Base-by-base conservation (phyloP, 1,284 basidiomycete species). In the Golubevia pallescens region DNA sequence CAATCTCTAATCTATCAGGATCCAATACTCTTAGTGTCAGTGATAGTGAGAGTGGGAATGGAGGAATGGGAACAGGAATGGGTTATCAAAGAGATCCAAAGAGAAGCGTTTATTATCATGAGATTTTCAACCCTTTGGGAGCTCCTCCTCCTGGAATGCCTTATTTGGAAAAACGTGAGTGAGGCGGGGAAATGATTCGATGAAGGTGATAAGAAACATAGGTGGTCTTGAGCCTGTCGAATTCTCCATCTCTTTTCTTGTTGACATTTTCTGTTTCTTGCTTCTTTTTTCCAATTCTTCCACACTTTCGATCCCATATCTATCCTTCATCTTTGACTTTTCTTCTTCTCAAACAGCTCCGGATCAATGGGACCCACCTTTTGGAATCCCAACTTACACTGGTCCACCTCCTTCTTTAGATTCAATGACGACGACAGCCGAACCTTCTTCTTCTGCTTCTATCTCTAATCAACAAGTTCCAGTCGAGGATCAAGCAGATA, bases 121-220 rank as follows among this genome's bases (percentile, higher is more conserved):
- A 75, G 14, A 67, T 79, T 21, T 84, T 83, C 67, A 85, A 85
- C 54, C 84, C 82, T 1, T 82, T 74, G 57, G 84, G 84, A 19
- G 80, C 81, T 5, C 82, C 84, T 32, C 84, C 84, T 6, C 84
- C 84, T 7, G 84, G 84, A 48, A 80, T 84, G 82, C 82, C 79
- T 0, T 83, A 83, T 60, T 60, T 71, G 5, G 80, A 83, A 57
- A 81, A 73, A 57, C 55, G 69, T 71, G 60, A 38, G 65, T 63
- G 20, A 23, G 21, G 24, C 28, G 52, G 32, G 52, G 28, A 48
- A 58, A 24, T 21, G 24, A 70, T 67, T 63, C 21, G 66, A 42
- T 38, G 66, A 64, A 28, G 66, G 65, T 0, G 60, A 58, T 19
- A 55, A 32, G n/a, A 58, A 63, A 16, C 56, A 57, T 13, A 28